phyloP scores from a whole-genome alignment of 306 rosid species.

The Canavalia ensiformis region DNA sequence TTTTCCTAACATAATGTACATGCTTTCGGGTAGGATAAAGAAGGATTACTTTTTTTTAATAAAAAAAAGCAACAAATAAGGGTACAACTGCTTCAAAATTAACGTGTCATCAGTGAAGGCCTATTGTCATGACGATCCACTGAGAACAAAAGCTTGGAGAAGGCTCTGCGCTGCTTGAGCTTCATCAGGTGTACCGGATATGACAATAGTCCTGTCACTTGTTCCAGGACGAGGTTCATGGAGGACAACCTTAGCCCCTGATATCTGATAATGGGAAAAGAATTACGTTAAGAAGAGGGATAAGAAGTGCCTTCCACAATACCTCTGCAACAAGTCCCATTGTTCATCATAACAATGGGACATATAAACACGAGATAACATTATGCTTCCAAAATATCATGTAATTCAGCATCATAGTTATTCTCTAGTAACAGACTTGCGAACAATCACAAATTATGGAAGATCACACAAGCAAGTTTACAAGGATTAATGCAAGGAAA shows the following conservation, averaged over 20 bases:
- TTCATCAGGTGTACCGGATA: conserved; percentile 97
- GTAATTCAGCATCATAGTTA: conserved; percentile 31
- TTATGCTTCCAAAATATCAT: conserved; percentile 22
- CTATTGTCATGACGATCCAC: conserved; percentile 69
- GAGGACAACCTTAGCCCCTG: conserved; percentile 82
- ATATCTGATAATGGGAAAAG: conserved; percentile 66
- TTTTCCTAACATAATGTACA: conserved; percentile 47
- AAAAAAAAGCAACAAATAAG: conserved; percentile 5
- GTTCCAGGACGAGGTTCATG: conserved; percentile 70
- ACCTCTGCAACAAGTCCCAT: conserved; percentile 21
- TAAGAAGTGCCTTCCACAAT: background rate
- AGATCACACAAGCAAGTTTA: conserved; percentile 28
- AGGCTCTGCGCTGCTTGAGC: conserved; percentile 96
- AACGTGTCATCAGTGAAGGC: background rate
- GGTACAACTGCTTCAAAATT: conserved; percentile 17
- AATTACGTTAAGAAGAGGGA: conserved; percentile 10
- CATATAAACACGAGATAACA: conserved; percentile 4
- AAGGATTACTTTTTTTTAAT: background rate
- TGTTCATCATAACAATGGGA: conserved; percentile 18
- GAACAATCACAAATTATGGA: conserved; percentile 33
- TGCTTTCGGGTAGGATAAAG: conserved; percentile 18
- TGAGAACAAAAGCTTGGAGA: conserved; percentile 90
- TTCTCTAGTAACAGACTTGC: conserved; percentile 13
- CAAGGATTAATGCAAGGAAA: conserved; percentile 5
- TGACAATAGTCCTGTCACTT: conserved; percentile 68